Evolutionary conservation across 192 early-diverging fungal genomes (phyloP).

Genomic region (Radiomyces spectabilis): DNA sequence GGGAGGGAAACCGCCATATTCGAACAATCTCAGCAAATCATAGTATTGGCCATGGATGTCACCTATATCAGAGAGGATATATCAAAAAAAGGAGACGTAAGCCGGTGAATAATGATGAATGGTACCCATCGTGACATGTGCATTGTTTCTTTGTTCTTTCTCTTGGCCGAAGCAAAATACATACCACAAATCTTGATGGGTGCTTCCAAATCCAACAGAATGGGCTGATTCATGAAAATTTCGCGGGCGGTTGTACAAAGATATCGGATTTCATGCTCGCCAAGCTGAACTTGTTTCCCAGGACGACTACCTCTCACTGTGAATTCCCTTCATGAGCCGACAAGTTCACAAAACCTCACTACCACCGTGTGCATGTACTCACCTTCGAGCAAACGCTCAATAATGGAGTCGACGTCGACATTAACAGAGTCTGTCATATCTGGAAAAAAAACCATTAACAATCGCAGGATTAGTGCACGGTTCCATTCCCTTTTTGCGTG

Average conservation of each 20-base stretch:
- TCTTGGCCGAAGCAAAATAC: too few relatives aligned
- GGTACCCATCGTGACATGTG: background rate
- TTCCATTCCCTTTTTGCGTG: too few relatives aligned
- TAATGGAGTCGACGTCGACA: background rate
- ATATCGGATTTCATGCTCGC: slow-evolving; percentile 89
- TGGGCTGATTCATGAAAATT: slow-evolving; percentile 91
- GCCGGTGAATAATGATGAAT: background rate
- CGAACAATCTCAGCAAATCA: slow-evolving; percentile 90
- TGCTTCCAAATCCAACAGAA: slow-evolving; percentile 90
- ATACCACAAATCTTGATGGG: slow-evolving; percentile 96
- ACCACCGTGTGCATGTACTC: background rate
- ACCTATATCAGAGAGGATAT: slow-evolving; percentile 22
- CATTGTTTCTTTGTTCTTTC: slow-evolving; percentile 3
- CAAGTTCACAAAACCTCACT: background rate
- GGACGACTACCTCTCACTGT: slow-evolving; percentile 90
- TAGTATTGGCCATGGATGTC: slow-evolving; percentile 96
- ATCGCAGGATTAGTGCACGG: too few relatives aligned
- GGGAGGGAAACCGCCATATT: slow-evolving; percentile 94
- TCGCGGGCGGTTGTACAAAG: slow-evolving; percentile 91
- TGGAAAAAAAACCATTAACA: too few relatives aligned
- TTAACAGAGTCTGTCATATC: too few relatives aligned
- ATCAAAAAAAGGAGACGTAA: background rate
- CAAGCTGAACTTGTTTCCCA: slow-evolving; percentile 94
- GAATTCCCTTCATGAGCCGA: background rate
- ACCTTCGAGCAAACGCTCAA: background rate